Evolutionary conservation across 2,329 filamentous ascomycete species (phyloP), one percentile per base, ranked within the genome.

Genomic region (Botrytis sinoallii): DNA sequence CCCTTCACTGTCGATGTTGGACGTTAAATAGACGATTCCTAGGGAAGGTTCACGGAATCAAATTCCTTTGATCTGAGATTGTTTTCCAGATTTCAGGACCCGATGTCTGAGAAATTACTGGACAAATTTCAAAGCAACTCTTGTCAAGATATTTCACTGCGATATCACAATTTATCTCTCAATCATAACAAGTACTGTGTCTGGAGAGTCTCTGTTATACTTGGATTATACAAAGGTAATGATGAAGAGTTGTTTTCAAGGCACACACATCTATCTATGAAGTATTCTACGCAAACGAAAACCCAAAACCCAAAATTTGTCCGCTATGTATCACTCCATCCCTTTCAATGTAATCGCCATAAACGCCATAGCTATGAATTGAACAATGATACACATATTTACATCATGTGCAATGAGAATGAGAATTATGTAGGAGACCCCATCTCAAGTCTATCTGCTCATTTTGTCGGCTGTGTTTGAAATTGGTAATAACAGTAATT

Each of bases 311-410:
- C 5, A 29, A 66, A n/a, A 55, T 29, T 14, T 12, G 25, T 18
- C 14, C 7, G 18, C 16, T 18, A 48, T 18, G 29, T 46, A 46
- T 12, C 16, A 20, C 16, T 40, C 35, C 22, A 8, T 3, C 46
- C 40, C 48, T 7, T 55, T 16, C 35, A 42, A 40, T 57, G 5
- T 57, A 55, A 40, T 29, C 12, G 14, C n/a, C 38, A 22, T 14
- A 68, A 68, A 68, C 65, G 35, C 65, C 65, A 42, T 55, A 29
- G n/a, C 35, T 68, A 68, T 68, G 65, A 40, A 55, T 1, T 29
- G 65, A 35, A 55, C 9, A 38, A 38, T n/a, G 44, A 67, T 10
- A 52, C 35, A 68, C 25, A 40, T 42, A 55, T 20, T 8, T 40
- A 40, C 35, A 55, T 25, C 25, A 68, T 68, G 14, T 68, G n/a